Evolutionary conservation across 1,284 basidiomycete species (phyloP).

Genomic region (Rhodofomes roseus): DNA sequence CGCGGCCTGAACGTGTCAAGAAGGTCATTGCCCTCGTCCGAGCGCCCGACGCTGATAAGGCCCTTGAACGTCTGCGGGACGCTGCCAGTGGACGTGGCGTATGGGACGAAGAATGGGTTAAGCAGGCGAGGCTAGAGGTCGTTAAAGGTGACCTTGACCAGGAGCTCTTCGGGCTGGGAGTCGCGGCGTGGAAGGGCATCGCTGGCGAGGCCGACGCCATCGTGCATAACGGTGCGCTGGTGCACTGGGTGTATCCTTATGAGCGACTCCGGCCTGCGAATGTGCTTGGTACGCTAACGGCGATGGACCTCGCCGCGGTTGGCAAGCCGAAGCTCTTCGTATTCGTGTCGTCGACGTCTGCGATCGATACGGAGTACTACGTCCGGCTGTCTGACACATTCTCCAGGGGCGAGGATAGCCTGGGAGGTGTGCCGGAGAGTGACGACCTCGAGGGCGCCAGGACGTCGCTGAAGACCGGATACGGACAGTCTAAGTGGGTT

Average conservation of each 20-base stretch:
- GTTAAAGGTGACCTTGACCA: conserved; percentile 86
- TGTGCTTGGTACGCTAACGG: conserved; percentile 85
- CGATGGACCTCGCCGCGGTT: conserved; percentile 75
- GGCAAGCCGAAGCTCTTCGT: conserved; percentile 80
- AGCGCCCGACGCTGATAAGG: conserved; percentile 63
- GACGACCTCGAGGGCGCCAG: conserved; percentile 92
- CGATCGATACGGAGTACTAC: conserved; percentile 90
- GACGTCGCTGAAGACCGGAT: conserved; percentile 80
- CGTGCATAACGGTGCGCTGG: conserved; percentile 95
- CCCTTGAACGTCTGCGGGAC: conserved; percentile 70
- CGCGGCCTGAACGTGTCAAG: conserved; percentile 55
- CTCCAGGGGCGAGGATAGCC: conserved; percentile 39
- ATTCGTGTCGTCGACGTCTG: conserved; percentile 94
- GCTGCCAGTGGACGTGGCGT: conserved; percentile 83
- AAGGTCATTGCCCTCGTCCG: conserved; percentile 94
- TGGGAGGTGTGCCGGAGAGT: conserved; percentile 76
- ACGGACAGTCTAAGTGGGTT: conserved; percentile 99
- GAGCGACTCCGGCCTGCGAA: conserved; percentile 90
- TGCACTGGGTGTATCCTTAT: conserved; percentile 99
- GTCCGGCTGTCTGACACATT: conserved; percentile 81
- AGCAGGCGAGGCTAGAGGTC: conserved; percentile 69
- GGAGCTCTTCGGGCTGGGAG: conserved; percentile 73
- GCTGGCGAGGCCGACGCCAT: conserved; percentile 80
- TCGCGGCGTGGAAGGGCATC: conserved; percentile 65
- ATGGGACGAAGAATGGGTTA: conserved; percentile 91